Conservation (phyloP, 306 rosid genomes). For the Pterocarpus macrocarpus region DNA sequence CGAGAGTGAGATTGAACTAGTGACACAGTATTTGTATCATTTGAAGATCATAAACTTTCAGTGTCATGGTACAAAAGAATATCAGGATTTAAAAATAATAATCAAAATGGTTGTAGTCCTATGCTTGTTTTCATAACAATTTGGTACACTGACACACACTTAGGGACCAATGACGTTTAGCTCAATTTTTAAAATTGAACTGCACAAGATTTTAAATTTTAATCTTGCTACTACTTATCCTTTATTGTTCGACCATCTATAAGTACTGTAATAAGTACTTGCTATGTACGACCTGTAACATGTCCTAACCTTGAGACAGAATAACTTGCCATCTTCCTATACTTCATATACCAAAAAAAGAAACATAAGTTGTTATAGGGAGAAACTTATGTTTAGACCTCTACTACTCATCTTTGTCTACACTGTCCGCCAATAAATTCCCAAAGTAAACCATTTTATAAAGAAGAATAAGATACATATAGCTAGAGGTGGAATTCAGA, state of each 20-base stretch:
- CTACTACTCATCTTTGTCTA: conserved; percentile 26
- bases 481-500: conserved; percentile 19
- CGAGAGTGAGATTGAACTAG: background rate
- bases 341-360: background rate
- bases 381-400: conserved; percentile 14
- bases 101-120: no score
- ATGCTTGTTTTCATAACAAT: no score
- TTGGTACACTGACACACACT: no score
- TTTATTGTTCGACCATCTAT: no score
- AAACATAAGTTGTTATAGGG: background rate
- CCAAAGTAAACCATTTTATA: background rate
- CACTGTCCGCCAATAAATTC: conserved; percentile 8
- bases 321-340: background rate
- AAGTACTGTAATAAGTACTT: no score
- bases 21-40: background rate
- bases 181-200: background rate
- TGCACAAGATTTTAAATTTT: background rate
- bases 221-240: no score
- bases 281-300: no score
- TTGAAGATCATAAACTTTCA: background rate
- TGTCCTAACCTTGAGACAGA: background rate
- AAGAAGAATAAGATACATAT: background rate
- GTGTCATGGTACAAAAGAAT: no score
- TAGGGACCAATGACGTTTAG: background rate
- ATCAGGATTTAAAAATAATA: no score